A percentile compares a stretch with the other conserved stretches of the same genome.
Evolutionary conservation across 805 yeast species (phyloP).

Genomic region (Candida incommunis): DNA sequence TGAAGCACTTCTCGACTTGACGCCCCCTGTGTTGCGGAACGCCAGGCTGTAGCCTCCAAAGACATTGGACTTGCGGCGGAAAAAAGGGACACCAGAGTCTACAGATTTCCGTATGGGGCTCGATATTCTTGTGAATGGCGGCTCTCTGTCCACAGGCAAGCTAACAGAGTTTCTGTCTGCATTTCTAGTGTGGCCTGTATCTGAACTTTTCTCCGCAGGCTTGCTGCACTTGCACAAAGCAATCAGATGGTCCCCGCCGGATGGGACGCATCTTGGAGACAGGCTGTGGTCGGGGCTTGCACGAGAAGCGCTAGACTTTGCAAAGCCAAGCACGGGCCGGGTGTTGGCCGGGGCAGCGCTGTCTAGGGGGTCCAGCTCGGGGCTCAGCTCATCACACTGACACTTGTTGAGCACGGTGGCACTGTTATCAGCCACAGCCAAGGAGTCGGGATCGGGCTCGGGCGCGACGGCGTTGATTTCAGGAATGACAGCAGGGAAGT

Average conservation of each 20-base stretch:
- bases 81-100: constrained; percentile 1
- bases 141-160: not conserved
- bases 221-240: not conserved
- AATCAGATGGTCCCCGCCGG: too few relatives aligned
- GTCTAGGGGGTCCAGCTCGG: not conserved
- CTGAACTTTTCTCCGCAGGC: not conserved
- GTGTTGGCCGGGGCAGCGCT: not conserved
- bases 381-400: not conserved
- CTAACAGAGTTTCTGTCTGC: not conserved
- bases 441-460: not conserved
- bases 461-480: not conserved
- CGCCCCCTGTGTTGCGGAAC: constrained; percentile 4
- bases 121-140: not conserved
- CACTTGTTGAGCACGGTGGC: not conserved
- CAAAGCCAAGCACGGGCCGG: not conserved
- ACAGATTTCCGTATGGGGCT: not conserved
- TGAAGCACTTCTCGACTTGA: not conserved
- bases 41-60: constrained; percentile 5
- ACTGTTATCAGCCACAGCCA: not conserved
- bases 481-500: not conserved
- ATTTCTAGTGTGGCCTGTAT: not conserved
- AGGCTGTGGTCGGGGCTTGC: not conserved
- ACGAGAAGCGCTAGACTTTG: not conserved
- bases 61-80: constrained; percentile 4
- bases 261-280: not conserved